Evolutionary conservation across 345 rosid genomes (phyloP).

Genomic region (Hibiscus mutabilis): DNA sequence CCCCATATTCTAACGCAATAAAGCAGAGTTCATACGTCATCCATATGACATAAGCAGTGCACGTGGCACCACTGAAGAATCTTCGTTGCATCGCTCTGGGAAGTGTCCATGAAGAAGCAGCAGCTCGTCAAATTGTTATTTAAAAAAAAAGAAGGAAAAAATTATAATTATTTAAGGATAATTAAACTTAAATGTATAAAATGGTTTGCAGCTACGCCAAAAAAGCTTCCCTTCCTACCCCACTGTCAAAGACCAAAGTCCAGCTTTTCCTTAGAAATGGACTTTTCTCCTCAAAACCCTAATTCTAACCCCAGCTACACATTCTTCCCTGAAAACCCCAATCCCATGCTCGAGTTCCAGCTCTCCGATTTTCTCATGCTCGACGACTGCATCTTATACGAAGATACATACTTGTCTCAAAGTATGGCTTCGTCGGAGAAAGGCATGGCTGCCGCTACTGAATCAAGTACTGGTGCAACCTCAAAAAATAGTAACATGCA

Average conservation of each 20-base stretch:
- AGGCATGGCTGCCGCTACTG: not conserved
- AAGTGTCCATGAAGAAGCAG: conserved; percentile 6
- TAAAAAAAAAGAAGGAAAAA: no score
- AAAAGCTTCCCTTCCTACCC: not conserved
- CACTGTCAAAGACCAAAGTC: not conserved
- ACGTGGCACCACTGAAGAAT: not conserved
- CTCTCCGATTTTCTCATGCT: not conserved
- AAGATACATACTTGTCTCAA: not conserved
- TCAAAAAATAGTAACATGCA: conserved; percentile 8
- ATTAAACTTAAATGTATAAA: conserved; percentile 1
- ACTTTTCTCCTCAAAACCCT: not conserved
- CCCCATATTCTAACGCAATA: not conserved
- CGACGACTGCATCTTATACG: not conserved
- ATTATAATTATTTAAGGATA: not conserved
- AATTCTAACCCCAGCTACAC: not conserved
- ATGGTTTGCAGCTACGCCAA: not conserved
- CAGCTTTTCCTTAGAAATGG: not conserved
- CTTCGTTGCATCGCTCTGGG: not conserved
- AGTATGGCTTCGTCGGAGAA: not conserved
- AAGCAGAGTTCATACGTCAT: not conserved
- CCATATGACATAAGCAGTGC: not conserved
- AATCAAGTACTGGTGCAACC: not conserved
- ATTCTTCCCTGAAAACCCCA: not conserved
- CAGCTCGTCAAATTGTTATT: not conserved
- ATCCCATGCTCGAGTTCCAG: not conserved